Conservation (phyloP, 2,329 filamentous ascomycete species). For the Hymenoscyphus repandus region DNA sequence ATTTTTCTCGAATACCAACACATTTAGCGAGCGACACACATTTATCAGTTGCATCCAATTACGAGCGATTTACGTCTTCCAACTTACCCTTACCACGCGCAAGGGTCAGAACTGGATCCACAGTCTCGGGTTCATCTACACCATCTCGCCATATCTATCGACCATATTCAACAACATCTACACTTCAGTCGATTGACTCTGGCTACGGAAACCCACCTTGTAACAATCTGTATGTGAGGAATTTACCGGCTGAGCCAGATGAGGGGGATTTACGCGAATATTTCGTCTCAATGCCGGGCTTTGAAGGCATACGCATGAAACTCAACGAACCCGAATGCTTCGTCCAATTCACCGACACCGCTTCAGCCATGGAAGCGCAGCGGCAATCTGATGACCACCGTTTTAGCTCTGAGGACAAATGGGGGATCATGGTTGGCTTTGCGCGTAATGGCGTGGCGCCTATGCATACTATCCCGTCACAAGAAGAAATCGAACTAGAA, state of each 20-base stretch:
- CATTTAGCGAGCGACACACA: constrained; percentile 4
- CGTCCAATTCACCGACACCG: constrained; percentile 5
- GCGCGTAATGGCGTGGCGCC: constrained; percentile 4
- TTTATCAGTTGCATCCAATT: neutral
- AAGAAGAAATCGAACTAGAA: constrained; percentile 9
- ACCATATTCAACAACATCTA: constrained; percentile 6
- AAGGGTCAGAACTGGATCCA: neutral
- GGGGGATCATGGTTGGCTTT: constrained; percentile 10
- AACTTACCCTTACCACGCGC: neutral
- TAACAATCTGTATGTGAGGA: constrained; percentile 8
- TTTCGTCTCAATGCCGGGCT: constrained; percentile 4
- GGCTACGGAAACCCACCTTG: constrained; percentile 10
- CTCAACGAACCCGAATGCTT: constrained; percentile 11
- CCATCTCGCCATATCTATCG: constrained; percentile 4
- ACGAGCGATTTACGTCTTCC: neutral
- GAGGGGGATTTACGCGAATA: constrained; percentile 6
- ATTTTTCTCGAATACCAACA: constrained; percentile 6
- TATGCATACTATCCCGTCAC: neutral
- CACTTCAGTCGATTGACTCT: constrained; percentile 8
- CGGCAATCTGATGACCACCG: constrained; percentile 8
- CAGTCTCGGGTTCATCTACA: neutral
- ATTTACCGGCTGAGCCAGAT: constrained; percentile 5
- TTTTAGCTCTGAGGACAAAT: constrained; percentile 7
- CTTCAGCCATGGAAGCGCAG: constrained; percentile 1
- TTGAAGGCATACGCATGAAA: constrained; percentile 9